Base-by-base conservation (phyloP, 2,329 filamentous ascomycete species). In the Scortechinia acanthostroma region DNA sequence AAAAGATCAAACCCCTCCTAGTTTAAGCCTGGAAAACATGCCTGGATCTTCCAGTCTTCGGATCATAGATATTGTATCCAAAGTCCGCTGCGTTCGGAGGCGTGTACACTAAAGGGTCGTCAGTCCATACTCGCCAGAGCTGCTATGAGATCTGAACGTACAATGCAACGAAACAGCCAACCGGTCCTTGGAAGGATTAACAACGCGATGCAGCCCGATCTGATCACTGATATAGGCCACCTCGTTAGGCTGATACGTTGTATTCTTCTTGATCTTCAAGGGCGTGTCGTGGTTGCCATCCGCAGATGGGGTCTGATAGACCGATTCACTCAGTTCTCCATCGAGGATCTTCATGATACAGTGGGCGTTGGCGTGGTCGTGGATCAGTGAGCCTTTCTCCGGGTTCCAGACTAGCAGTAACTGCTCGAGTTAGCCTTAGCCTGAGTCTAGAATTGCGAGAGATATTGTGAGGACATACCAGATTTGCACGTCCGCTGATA, bases 141-240 rank as follows among this genome's bases (percentile, higher is more conserved):
- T 30, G 25, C 10, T 30, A 10, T n/a, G 25, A 30, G 25, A 10
- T 30, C 10, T n/a, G 25, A 4, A 66, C 74, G 56, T 68, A 80
- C 76, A 66, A 65, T 96, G 91, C 51, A 96, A 68, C 46, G 89
- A 95, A 43, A 95, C 83, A 51, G 90, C 91, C 58, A 85, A 82
- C n/a, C n/a, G n/a, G 59, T 88, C 78, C 55, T 76, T 73, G 42
- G 86, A 80, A 21, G 78, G 77, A 62, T 95, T 95, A 52, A 77
- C 80, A 48, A 95, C 84, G 45, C 83, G 80, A 65, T 96, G 91
- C 35, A 96, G 71, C 17, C 91, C 91, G 21, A 95, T 79, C 66
- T 89, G 80, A 60, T 95, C 91, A 30, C 88, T 86, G 83, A 96
- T 95, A 63, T 95, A 95, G 5, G 88, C 84, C 30, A 95, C 88